Percentiles rank a stretch among this genome's conserved stretches.
Conservation (phyloP, 164 flowering plant genomes). For the Stephania cephalantha region DNA sequence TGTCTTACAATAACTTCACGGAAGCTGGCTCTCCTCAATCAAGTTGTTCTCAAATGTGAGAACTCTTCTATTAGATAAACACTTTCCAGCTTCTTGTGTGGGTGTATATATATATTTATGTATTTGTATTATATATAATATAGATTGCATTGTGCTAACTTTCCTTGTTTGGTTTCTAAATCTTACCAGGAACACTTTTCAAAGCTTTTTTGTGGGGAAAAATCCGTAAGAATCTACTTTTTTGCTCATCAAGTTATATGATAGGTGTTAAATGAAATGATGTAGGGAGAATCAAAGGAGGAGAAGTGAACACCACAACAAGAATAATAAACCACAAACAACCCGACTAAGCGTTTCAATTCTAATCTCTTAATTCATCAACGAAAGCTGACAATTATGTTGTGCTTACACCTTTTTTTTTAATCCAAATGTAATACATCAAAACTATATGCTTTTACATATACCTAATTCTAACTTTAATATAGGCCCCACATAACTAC, state of each 20-base stretch:
- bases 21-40: neutral
- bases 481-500: too few species aligned
- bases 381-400: too few species aligned
- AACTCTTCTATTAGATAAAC: neutral
- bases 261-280: neutral
- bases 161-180: neutral
- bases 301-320: too few species aligned
- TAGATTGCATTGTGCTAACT: neutral
- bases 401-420: too few species aligned
- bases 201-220: neutral
- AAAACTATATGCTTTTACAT: too few species aligned
- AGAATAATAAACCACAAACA: too few species aligned
- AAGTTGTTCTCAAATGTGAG: neutral
- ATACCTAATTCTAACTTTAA: too few species aligned
- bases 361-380: too few species aligned
- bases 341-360: too few species aligned
- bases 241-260: neutral
- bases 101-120: too few species aligned
- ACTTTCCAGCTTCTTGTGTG: neutral
- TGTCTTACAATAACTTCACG: neutral
- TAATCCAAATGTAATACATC: too few species aligned
- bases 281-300: neutral
- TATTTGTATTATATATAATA: neutral
- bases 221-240: neutral
- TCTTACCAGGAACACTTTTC: neutral